Evolutionary conservation across 345 rosid species (phyloP), one percentile per base, ranked within the genome.

Genomic region (Linum tenue): DNA sequence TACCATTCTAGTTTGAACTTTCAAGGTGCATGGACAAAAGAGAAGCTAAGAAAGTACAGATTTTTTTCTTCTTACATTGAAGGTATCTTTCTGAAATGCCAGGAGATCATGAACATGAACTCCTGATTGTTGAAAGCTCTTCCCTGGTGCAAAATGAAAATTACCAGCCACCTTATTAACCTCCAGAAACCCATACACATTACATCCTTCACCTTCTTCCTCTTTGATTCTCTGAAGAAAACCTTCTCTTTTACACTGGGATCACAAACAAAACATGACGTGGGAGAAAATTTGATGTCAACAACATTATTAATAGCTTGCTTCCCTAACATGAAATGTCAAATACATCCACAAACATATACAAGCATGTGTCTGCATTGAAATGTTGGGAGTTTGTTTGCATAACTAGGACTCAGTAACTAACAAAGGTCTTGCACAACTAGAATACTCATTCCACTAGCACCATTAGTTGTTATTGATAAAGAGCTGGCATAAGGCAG

Each of bases 71-170:
- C 89, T 78, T 83, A 94, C 97, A 72, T 94, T 94, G 66, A 90
- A 91, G 69, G 82, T 85, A 63, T 88, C 96, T 79, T 80, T 85
- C 55, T 91, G 95, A 78, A 91, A 85, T 37, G 91, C 82, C 75
- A 87, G 84, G 74, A 84, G 79, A 81, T 91, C 97, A 62, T 94
- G 95, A 51, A 88, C 86, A 69, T 88, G 96, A 69, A 88, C 87
- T 14, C 84, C 86, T 40, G 91, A 80, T 69, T 91, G 95, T 70
- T 88, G 96, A 80, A 94, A 90, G 84, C 99, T 94, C 81, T 94
- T 94, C 72, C 96, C 97, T 56, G 97, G 97, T 64, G 99, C 95
- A 85, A 94, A 94, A 73, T 94, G 96, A 70, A 91, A 94, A 78
- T 88, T 90, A 41, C 96, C 99, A 17, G 97, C 97, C 58, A 94